Percentiles rank a stretch among this genome's conserved stretches.
phyloP scores from a whole-genome alignment of 2,329 filamentous ascomycete species.

The Monascus ruber region DNA sequence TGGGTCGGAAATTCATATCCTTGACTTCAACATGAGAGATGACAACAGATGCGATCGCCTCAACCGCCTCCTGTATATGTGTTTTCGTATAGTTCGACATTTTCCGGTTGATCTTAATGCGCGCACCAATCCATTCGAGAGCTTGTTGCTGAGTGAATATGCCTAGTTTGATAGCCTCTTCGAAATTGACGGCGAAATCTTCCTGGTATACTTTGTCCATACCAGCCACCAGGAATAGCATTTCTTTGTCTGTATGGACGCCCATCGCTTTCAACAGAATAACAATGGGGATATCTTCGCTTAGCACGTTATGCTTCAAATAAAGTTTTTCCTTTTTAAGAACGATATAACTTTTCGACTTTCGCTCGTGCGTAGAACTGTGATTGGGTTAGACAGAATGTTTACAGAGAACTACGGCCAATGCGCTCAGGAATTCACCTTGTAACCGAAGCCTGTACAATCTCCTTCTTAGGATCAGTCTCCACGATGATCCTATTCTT shows the following conservation, averaged over 20 bases:
- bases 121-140: slow-evolving; percentile 76
- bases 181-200: slow-evolving; percentile 89
- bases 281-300: slow-evolving; percentile 89
- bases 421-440: slow-evolving; percentile 25
- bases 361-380: slow-evolving; percentile 92
- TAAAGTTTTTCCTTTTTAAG: slow-evolving; percentile 87
- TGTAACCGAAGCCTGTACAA: slow-evolving; percentile 91
- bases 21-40: slow-evolving; percentile 90
- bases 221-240: slow-evolving; percentile 80
- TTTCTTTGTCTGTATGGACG: slow-evolving; percentile 88
- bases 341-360: slow-evolving; percentile 93
- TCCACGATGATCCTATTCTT: slow-evolving; percentile 99
- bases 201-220: slow-evolving; percentile 84
- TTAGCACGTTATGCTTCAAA: slow-evolving; percentile 83
- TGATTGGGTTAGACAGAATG: slow-evolving; percentile 6
- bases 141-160: slow-evolving; percentile 93
- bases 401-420: neutral
- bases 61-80: slow-evolving; percentile 80
- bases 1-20: slow-evolving; percentile 89
- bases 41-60: slow-evolving; percentile 83
- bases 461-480: slow-evolving; percentile 77
- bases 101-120: slow-evolving; percentile 76
- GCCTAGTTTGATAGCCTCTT: slow-evolving; percentile 72
- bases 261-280: slow-evolving; percentile 89
- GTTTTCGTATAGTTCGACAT: slow-evolving; percentile 55